Conservation (phyloP, 768 basidiomycete genomes). For the Boletus reticuloceps region DNA sequence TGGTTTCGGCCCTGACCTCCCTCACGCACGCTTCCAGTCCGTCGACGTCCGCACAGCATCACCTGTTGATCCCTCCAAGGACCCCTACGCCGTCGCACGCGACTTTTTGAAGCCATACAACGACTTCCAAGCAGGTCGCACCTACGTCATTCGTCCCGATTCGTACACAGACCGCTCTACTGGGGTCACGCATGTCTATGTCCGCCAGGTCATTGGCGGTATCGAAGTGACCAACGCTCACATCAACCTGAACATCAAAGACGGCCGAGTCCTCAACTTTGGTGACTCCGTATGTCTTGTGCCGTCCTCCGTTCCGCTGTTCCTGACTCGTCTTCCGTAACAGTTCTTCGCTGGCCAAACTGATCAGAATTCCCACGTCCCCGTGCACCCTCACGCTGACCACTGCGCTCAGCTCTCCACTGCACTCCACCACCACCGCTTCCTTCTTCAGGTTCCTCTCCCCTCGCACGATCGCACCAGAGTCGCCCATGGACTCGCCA, state of each 20-base stretch:
- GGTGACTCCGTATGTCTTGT: conserved; percentile 72
- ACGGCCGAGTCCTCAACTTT: conserved; percentile 79
- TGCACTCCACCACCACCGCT: conserved; percentile 30
- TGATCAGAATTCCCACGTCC: conserved; percentile 25
- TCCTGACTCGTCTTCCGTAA: conserved; percentile 7
- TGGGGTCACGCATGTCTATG: conserved; percentile 87
- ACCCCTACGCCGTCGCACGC: conserved; percentile 62
- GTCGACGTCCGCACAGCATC: conserved; percentile 37
- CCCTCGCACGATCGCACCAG: conserved; percentile 6
- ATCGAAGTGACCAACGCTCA: conserved; percentile 89
- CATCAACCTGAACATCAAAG: conserved; percentile 89
- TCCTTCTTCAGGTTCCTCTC: conserved; percentile 27
- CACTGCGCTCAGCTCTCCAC: conserved; percentile 47
- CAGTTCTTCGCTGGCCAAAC: conserved; percentile 75
- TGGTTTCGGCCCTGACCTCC: conserved; percentile 80
- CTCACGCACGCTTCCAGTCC: conserved; percentile 65
- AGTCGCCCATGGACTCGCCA: conserved; percentile 16
- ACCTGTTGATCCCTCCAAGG: conserved; percentile 38
- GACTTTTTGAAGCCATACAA: conserved; percentile 50
- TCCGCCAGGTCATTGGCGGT: conserved; percentile 80
- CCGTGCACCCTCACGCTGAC: conserved; percentile 49
- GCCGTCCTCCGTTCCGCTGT: not conserved
- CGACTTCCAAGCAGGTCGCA: conserved; percentile 32
- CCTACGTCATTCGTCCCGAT: conserved; percentile 69
- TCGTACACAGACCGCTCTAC: conserved; percentile 86